Conservation (phyloP, 164 flowering plant genomes). For the Vitis labrusca region DNA sequence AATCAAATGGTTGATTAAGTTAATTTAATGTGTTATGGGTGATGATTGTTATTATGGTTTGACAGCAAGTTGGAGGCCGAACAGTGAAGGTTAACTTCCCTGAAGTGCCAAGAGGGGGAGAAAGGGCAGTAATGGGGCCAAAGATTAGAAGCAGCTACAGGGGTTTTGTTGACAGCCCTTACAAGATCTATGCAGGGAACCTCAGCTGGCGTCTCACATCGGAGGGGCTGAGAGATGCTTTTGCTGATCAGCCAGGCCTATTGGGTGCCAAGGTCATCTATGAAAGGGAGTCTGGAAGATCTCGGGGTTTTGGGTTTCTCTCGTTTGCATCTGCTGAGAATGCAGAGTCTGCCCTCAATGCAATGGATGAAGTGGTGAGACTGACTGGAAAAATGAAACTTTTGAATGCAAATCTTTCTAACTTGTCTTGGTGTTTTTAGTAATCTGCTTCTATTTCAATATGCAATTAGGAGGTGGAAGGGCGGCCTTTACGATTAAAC, state of each 20-base stretch:
- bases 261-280: conserved; percentile 78
- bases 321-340: conserved; percentile 63
- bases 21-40: no score
- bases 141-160: conserved; percentile 49
- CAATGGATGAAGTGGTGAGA: conserved; percentile 86
- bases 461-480: conserved; percentile 63
- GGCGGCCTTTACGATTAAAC: conserved; percentile 70
- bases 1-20: no score
- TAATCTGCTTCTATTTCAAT: background rate
- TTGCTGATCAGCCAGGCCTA: conserved; percentile 60
- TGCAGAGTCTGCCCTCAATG: conserved; percentile 51
- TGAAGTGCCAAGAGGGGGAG: conserved; percentile 91
- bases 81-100: conserved; percentile 89
- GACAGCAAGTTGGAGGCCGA: conserved; percentile 82
- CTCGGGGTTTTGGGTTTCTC: conserved; percentile 88
- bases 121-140: conserved; percentile 75
- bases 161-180: conserved; percentile 71
- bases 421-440: background rate
- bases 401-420: background rate
- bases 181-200: conserved; percentile 93
- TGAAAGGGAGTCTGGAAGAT: conserved; percentile 64
- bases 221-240: conserved; percentile 62
- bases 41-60: background rate
- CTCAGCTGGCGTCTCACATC: conserved; percentile 82
- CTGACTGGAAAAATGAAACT: background rate